phyloP scores from a whole-genome alignment of 2,329 filamentous ascomycete species.

The Endocalyx cinctus region DNA sequence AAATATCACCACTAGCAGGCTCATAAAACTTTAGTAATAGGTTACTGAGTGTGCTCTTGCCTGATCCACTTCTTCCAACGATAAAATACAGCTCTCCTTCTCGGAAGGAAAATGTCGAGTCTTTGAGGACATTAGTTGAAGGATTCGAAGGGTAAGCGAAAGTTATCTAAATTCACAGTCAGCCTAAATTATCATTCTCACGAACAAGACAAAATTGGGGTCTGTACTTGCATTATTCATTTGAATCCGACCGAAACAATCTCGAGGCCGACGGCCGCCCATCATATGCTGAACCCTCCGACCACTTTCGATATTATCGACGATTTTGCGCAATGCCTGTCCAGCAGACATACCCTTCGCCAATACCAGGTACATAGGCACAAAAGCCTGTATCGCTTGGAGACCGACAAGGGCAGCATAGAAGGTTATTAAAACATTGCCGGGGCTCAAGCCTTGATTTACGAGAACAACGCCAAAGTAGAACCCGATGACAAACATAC shows the following conservation, averaged over 20 bases:
- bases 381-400: conserved; percentile 66
- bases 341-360: conserved; percentile 77
- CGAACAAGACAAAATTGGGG: too few relatives aligned
- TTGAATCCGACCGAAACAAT: conserved; percentile 63
- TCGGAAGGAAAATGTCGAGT: conserved; percentile 64
- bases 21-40: conserved; percentile 75
- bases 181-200: too few relatives aligned
- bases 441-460: conserved; percentile 53
- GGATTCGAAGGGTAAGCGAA: conserved; percentile 77
- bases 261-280: conserved; percentile 28
- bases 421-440: conserved; percentile 75
- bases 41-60: conserved; percentile 84
- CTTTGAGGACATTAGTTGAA: conserved; percentile 52
- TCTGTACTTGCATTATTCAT: conserved; percentile 57
- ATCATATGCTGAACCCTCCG: conserved; percentile 23
- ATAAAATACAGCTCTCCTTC: conserved; percentile 73
- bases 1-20: conserved; percentile 59
- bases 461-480: conserved; percentile 79
- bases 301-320: conserved; percentile 24
- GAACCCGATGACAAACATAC: conserved; percentile 83
- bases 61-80: conserved; percentile 81
- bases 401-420: conserved; percentile 75
- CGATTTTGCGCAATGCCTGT: conserved; percentile 50
- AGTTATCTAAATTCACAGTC: conserved; percentile 63
- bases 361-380: conserved; percentile 73